Percentiles rank a stretch among this genome's conserved stretches.
Conservation (phyloP, 202 grass and related monocot species). For the Alloteropsis angusta region DNA sequence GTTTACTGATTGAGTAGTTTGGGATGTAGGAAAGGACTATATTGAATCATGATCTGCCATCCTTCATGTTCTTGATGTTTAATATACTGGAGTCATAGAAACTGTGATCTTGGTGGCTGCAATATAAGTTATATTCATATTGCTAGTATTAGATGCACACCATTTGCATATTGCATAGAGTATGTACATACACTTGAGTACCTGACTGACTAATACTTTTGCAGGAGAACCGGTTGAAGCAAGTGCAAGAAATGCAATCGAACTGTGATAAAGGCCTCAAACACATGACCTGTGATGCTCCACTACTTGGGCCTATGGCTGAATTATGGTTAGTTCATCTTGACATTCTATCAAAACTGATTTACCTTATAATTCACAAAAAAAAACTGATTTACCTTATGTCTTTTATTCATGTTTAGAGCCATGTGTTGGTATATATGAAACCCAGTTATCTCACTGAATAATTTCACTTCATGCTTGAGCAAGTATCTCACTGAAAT, state of each 20-base stretch:
- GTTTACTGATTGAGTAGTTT: slow-evolving; percentile 19
- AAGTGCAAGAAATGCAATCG: slow-evolving; percentile 51
- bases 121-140: background rate
- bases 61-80: background rate
- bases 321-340: slow-evolving; percentile 45
- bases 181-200: background rate
- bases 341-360: background rate
- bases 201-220: slow-evolving; percentile 9
- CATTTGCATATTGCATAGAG: background rate
- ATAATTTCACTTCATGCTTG: background rate
- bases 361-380: background rate
- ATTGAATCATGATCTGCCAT: background rate
- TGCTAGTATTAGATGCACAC: background rate
- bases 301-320: slow-evolving; percentile 31
- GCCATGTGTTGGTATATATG: background rate
- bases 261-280: slow-evolving; percentile 46
- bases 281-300: slow-evolving; percentile 27
- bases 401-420: background rate
- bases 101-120: background rate
- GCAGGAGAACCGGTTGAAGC: slow-evolving; percentile 58
- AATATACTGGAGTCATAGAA: background rate
- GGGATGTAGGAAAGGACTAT: background rate
- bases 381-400: background rate
- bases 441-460: background rate
- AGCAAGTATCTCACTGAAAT: slow-evolving; percentile 5